Percentiles rank a stretch among this genome's conserved stretches.
Conservation (phyloP, 306 rosid genomes). For the Oxytropis ochrocephala region DNA sequence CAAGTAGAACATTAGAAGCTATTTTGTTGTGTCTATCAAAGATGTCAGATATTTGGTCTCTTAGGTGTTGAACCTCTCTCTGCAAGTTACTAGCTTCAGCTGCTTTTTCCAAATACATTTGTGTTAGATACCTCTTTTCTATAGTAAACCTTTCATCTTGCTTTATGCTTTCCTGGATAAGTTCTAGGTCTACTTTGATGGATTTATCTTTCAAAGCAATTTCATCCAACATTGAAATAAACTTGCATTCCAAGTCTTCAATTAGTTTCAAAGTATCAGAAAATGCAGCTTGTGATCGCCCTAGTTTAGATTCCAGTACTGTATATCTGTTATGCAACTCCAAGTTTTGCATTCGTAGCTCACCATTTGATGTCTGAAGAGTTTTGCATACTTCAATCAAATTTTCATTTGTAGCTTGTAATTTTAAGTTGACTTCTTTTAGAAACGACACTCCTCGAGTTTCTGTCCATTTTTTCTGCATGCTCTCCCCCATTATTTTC, state of each 20-base stretch:
- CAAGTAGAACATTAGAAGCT: slow-evolving; percentile 26
- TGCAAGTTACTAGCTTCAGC: slow-evolving; percentile 34
- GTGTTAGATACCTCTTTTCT: slow-evolving; percentile 28
- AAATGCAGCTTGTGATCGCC: slow-evolving; percentile 23
- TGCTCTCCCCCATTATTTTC: slow-evolving; percentile 21
- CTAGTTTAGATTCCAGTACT: slow-evolving; percentile 33
- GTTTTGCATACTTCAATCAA: slow-evolving; percentile 30
- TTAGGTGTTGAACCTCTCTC: slow-evolving; percentile 24
- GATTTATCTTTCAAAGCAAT: slow-evolving; percentile 29
- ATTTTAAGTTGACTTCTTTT: slow-evolving; percentile 20
- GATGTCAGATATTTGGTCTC: slow-evolving; percentile 17
- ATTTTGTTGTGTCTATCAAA: slow-evolving; percentile 17
- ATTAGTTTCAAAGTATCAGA: slow-evolving; percentile 21
- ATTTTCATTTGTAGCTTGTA: slow-evolving; percentile 30
- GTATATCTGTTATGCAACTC: slow-evolving; percentile 31
- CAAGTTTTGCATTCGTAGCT: slow-evolving; percentile 34
- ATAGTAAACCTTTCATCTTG: slow-evolving; percentile 26
- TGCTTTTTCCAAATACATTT: slow-evolving; percentile 33
- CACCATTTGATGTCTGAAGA: slow-evolving; percentile 35
- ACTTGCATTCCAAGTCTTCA: slow-evolving; percentile 36
- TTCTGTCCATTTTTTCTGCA: slow-evolving; percentile 29
- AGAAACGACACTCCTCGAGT: slow-evolving; percentile 35
- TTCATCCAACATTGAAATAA: slow-evolving; percentile 31
- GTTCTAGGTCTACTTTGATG: slow-evolving; percentile 22
- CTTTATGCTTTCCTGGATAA: slow-evolving; percentile 26